phyloP scores from a whole-genome alignment of 1,139 yeast genomes.

The Suhomyces maxii region DNA sequence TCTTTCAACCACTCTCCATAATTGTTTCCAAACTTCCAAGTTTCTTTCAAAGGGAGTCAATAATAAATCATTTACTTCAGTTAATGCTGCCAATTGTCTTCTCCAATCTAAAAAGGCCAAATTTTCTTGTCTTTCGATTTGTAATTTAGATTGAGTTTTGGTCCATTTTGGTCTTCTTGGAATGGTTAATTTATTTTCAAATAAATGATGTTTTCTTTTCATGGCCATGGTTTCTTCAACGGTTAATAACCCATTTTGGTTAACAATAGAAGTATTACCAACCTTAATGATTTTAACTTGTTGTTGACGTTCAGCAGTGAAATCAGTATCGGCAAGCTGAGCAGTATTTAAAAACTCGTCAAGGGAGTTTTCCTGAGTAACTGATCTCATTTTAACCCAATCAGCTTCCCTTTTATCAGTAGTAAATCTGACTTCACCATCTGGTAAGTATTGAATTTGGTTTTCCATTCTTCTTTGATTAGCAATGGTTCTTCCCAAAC shows the following conservation, averaged over 20 bases:
- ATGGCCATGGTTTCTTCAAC: slow-evolving; percentile 66
- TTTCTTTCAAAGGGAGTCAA: slow-evolving; percentile 97
- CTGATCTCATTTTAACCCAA: slow-evolving; percentile 90
- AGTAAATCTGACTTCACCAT: slow-evolving; percentile 81
- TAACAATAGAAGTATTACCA: slow-evolving; percentile 57
- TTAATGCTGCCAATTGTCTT: slow-evolving; percentile 78
- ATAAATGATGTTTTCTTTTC: slow-evolving; percentile 66
- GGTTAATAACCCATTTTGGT: slow-evolving; percentile 52
- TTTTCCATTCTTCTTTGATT: slow-evolving; percentile 72
- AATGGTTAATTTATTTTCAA: slow-evolving; percentile 81
- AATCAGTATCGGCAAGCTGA: slow-evolving; percentile 92
- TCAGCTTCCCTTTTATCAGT: slow-evolving; percentile 81
- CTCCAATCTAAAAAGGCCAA: slow-evolving; percentile 94
- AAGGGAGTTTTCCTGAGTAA: slow-evolving; percentile 89
- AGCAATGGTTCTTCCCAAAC: slow-evolving; percentile 81
- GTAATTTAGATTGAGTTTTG: slow-evolving; percentile 65
- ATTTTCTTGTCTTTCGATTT: slow-evolving; percentile 85
- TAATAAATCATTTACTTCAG: slow-evolving; percentile 77
- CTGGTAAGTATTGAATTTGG: slow-evolving; percentile 70
- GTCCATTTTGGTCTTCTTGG: slow-evolving; percentile 94
- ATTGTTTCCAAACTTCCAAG: slow-evolving; percentile 96
- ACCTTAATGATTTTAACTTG: slow-evolving; percentile 83
- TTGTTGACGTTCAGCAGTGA: slow-evolving; percentile 84
- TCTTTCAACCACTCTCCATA: slow-evolving; percentile 98
- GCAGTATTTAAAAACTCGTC: slow-evolving; percentile 96